These are phyloP conservation scores for Rhizopogon roseolus DNA, from an alignment of 768 basidiomycete genomes.

Conservation along the genomic window DNA sequence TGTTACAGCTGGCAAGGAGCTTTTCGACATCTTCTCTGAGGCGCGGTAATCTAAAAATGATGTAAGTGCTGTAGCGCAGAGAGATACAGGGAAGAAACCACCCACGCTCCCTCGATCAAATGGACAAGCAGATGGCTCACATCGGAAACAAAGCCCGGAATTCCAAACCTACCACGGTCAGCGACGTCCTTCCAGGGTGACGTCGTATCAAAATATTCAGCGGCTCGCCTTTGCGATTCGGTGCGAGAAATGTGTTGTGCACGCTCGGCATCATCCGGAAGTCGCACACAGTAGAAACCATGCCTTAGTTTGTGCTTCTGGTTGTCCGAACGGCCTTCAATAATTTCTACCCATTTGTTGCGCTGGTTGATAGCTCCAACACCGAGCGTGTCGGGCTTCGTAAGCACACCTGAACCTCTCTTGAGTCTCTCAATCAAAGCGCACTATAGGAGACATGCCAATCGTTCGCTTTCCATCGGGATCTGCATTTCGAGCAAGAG, in stretches of 20 bases:
- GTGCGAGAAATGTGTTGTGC: conserved; percentile 26
- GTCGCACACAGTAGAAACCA: conserved; percentile 66
- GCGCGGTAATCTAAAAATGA: conserved; percentile 22
- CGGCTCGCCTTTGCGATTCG: conserved; percentile 33
- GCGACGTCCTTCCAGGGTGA: conserved; percentile 31
- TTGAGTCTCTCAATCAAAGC: not conserved
- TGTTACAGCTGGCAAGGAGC: conserved; percentile 20
- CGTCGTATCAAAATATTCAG: conserved; percentile 28
- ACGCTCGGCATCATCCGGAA: conserved; percentile 57
- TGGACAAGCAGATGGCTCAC: conserved; percentile 32
- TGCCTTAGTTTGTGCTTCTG: conserved; percentile 40
- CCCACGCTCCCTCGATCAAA: conserved; percentile 28
- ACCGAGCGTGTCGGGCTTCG: conserved; percentile 59
- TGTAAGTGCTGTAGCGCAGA: conserved; percentile 14
- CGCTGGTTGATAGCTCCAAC: conserved; percentile 37
- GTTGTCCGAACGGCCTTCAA: conserved; percentile 39
- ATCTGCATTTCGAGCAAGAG: conserved; percentile 42
- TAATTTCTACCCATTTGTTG: conserved; percentile 42
- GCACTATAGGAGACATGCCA: conserved; percentile 26
- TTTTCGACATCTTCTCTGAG: conserved; percentile 21
- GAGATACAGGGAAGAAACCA: not conserved
- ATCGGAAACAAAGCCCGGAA: conserved; percentile 26
- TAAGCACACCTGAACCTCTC: conserved; percentile 49
- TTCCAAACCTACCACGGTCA: conserved; percentile 30
- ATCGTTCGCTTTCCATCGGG: conserved; percentile 45